A percentile compares a stretch with the other conserved stretches of the same genome.
Conservation (phyloP, 352 stramenopile genomes). For the Phytopythium cucurbitacearum region DNA sequence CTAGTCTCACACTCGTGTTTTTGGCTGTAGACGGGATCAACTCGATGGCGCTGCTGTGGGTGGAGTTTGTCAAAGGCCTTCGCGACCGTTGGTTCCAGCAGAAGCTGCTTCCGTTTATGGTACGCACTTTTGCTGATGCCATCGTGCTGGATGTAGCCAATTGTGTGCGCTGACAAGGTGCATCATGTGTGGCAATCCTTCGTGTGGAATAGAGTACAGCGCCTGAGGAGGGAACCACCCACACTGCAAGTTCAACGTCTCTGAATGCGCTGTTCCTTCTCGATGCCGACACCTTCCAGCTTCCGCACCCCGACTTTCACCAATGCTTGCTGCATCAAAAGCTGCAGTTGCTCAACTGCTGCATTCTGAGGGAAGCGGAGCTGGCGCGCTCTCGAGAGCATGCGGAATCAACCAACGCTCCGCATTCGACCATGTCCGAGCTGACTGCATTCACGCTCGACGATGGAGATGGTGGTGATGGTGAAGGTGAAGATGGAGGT, state of each 20-base stretch:
- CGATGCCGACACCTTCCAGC: slow-evolving; percentile 34
- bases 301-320: slow-evolving; percentile 61
- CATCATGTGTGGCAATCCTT: neutral
- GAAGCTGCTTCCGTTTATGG: slow-evolving; percentile 66
- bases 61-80: slow-evolving; percentile 78
- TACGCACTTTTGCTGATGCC: slow-evolving; percentile 15
- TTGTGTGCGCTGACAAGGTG: neutral
- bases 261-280: slow-evolving; percentile 53
- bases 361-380: slow-evolving; percentile 49
- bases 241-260: slow-evolving; percentile 29
- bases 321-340: slow-evolving; percentile 82
- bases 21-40: slow-evolving; percentile 54
- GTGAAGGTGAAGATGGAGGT: slow-evolving; percentile 7
- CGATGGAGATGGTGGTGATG: slow-evolving; percentile 14
- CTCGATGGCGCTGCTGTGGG: slow-evolving; percentile 74
- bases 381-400: slow-evolving; percentile 2
- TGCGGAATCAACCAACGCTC: neutral
- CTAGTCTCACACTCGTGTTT: slow-evolving; percentile 11
- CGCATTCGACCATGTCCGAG: slow-evolving; percentile 16
- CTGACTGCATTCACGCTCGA: slow-evolving; percentile 27
- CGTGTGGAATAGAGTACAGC: slow-evolving; percentile 24
- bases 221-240: slow-evolving; percentile 17
- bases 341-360: slow-evolving; percentile 75
- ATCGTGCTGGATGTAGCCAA: neutral
- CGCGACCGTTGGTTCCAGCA: slow-evolving; percentile 68